Percentiles rank a stretch among this genome's conserved stretches.
Evolutionary conservation across 179 eudicot species (phyloP).

Genomic region (Gypsophila paniculata): DNA sequence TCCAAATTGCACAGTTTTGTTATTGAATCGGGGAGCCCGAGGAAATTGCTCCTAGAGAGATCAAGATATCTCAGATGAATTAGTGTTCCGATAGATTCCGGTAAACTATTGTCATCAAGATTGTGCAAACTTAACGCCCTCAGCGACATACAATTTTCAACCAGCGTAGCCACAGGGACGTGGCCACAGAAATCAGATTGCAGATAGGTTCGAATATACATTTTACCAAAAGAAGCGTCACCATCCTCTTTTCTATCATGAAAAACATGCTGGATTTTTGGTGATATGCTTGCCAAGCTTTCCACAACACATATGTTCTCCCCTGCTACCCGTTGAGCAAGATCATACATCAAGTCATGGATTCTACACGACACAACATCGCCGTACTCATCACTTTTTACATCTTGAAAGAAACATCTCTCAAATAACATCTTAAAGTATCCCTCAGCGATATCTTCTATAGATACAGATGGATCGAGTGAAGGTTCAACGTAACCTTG

Average conservation of each 20-base stretch:
- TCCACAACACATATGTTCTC: neutral
- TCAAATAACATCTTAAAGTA: slow-evolving; percentile 5
- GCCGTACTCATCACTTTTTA: neutral
- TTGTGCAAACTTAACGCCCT: slow-evolving; percentile 24
- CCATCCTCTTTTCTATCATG: neutral
- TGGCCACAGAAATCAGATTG: neutral
- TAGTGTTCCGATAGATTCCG: slow-evolving; percentile 17
- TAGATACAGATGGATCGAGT: neutral
- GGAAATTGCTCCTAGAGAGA: neutral
- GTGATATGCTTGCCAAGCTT: neutral
- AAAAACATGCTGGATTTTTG: slow-evolving; percentile 7
- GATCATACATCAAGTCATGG: slow-evolving; percentile 27
- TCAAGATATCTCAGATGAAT: slow-evolving; percentile 30
- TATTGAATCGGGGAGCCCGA: slow-evolving; percentile 22
- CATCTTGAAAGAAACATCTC: slow-evolving; percentile 23
- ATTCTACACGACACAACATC: slow-evolving; percentile 16
- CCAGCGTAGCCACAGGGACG: neutral
- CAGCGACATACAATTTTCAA: slow-evolving; percentile 21
- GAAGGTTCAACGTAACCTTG: neutral
- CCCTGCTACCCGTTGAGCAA: slow-evolving; percentile 19
- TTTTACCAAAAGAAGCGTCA: neutral
- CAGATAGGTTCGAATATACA: slow-evolving; percentile 5
- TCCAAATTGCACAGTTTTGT: slow-evolving; percentile 18
- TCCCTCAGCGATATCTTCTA: slow-evolving; percentile 18
- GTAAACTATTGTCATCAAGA: neutral